Conservation (phyloP, 2,329 filamentous ascomycete genomes). For the Aspergillaceae sp. region DNA sequence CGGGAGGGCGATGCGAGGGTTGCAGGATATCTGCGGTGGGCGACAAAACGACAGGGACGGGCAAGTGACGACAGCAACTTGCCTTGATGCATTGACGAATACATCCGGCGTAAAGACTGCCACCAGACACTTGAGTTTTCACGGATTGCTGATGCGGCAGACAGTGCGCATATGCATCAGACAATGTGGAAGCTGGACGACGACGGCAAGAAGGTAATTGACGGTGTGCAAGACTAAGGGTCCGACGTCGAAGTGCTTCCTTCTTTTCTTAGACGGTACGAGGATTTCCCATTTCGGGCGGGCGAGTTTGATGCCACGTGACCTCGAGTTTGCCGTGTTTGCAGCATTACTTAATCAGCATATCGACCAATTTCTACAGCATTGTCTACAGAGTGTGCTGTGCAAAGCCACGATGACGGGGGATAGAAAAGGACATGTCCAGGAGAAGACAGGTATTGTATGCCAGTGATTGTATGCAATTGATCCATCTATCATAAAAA, state of each 20-base stretch:
- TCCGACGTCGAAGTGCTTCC: neutral
- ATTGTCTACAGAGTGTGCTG: neutral
- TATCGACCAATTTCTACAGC: neutral
- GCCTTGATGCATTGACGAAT: conserved; percentile 31
- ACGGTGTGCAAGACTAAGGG: no score
- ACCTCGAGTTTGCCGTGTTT: neutral
- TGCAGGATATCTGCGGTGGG: conserved; percentile 28
- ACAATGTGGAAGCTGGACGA: neutral
- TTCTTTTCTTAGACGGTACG: no score
- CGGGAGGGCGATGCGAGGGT: conserved; percentile 17
- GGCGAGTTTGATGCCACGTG: conserved; percentile 1
- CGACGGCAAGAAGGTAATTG: no score
- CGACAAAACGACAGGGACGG: conserved; percentile 30
- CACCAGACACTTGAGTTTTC: conserved; percentile 14
- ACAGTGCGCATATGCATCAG: conserved; percentile 11
- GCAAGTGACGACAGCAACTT: conserved; percentile 26
- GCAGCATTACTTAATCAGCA: no score
- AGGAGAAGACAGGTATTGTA: no score
- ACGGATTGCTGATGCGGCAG: conserved; percentile 11
- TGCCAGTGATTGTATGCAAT: no score
- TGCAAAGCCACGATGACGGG: neutral
- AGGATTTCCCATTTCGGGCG: no score
- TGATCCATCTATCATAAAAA: no score
- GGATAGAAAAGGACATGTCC: no score
- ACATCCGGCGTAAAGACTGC: conserved; percentile 23